Percentiles rank a stretch among this genome's conserved stretches.
Evolutionary conservation across 1,284 basidiomycete genomes (phyloP).

Genomic region (Irpex rosettiformis): DNA sequence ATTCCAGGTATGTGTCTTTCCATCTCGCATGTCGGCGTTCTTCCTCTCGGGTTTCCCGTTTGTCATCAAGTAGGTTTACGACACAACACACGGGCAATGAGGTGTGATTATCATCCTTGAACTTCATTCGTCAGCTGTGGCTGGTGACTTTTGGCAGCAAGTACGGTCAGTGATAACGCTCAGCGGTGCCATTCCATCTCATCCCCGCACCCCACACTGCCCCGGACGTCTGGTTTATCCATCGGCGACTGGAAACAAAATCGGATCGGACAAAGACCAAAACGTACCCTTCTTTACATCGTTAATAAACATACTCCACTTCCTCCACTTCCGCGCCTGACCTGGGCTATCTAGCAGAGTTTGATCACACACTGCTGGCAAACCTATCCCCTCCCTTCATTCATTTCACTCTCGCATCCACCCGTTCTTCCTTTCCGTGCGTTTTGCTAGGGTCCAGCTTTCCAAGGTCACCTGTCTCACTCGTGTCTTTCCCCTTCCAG

Average conservation of each 20-base stretch:
- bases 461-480: not conserved
- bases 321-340: not conserved
- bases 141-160: no score
- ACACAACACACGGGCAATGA: not conserved
- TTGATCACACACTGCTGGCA: not conserved
- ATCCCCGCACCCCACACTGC: no score
- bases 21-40: not conserved
- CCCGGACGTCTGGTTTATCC: no score
- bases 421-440: not conserved
- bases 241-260: no score
- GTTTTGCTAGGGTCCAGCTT: no score
- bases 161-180: no score
- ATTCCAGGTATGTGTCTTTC: not conserved
- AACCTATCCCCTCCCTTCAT: no score
- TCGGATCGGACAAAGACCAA: not conserved
- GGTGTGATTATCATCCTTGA: not conserved
- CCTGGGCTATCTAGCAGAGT: not conserved
- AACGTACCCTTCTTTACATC: not conserved
- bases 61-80: not conserved
- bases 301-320: not conserved
- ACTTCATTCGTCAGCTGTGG: no score
- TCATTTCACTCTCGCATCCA: not conserved
- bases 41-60: not conserved
- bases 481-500: not conserved
- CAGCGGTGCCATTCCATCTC: no score